Evolutionary conservation across 768 basidiomycete species (phyloP).

Genomic region (Leccinellum luteum): DNA sequence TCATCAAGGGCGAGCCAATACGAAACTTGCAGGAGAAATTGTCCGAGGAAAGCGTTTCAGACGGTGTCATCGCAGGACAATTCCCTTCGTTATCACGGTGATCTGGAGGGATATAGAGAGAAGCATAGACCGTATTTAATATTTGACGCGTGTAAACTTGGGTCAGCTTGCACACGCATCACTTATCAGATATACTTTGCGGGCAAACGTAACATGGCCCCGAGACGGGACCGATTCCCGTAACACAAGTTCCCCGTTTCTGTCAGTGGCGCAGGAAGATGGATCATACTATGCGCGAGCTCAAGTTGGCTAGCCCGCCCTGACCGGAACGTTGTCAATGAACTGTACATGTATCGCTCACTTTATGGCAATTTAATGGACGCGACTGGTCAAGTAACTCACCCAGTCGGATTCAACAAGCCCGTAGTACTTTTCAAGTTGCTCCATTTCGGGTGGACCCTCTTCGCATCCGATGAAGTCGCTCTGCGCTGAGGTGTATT

Average conservation of each 20-base stretch:
- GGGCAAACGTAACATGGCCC: too few species aligned
- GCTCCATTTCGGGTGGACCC: too few species aligned
- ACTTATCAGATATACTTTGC: background rate
- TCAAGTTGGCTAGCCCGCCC: background rate
- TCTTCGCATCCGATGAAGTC: background rate
- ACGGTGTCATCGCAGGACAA: background rate
- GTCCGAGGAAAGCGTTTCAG: slow-evolving; percentile 42
- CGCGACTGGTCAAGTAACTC: too few species aligned
- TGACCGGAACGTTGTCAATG: too few species aligned
- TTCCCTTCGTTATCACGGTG: background rate
- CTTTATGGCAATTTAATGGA: too few species aligned
- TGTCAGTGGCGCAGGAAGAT: background rate
- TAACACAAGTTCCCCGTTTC: background rate
- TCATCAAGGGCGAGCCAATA: slow-evolving; percentile 81
- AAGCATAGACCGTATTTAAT: background rate
- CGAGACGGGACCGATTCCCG: background rate
- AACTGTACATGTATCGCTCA: too few species aligned
- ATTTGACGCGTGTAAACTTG: background rate
- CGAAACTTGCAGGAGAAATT: slow-evolving; percentile 66
- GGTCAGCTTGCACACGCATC: background rate
- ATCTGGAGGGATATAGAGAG: background rate
- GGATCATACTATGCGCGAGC: background rate
- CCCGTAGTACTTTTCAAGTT: too few species aligned
- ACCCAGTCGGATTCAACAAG: too few species aligned
- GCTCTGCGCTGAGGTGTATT: background rate